Evolutionary conservation across 805 yeast genomes (phyloP), one percentile per base, ranked within the genome.

Genomic region (Monosporozyma yasuniensis): DNA sequence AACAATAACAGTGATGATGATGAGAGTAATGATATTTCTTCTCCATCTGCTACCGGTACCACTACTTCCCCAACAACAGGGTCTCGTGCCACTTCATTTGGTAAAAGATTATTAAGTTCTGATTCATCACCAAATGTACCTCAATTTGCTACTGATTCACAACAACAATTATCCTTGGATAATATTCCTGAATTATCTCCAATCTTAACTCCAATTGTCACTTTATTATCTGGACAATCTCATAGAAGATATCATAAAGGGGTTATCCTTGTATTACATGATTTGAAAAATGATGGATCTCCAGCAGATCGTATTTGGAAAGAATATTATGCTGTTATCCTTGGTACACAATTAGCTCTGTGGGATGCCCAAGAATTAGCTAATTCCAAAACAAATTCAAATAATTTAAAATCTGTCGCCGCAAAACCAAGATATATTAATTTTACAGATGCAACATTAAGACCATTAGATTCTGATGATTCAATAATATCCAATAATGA

Each of bases 271-370:
- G 67, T 86, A 8, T 71, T 84, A 54, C 81, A 82, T 56, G 91
- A 85, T 58, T 69, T 86, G 58, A 81, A 82, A 61, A 78, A 85
- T 21, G 96, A 91, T 56, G 99, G 98, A 12, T 78, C 81, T 50
- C 91, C 96, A 0, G 81, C 84, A 0, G 87, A 84, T 47, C 74
- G 96, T 46, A 76, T 76, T 59, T 91, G 99, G 99, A 74, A 77
- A 50, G 96, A 91, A 68, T 96, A 90, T 27, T 93, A 85, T 65
- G 97, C 96, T 42, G 85, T 87, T 14, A 72, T 91, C 44, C 79
- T 87, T 5, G 99, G 99, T 21, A 86, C 87, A 52, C 96, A 90
- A 60, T 72, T 91, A 53, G 95, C 97, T 0, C 78, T 87, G 52
- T 93, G 97, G 97, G 89, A 89, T 63, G 87, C 88, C 2, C 80